These are phyloP conservation scores for Flaveria trinervia DNA, from an alignment of 129 eudicot species.

Conservation along the genomic window DNA sequence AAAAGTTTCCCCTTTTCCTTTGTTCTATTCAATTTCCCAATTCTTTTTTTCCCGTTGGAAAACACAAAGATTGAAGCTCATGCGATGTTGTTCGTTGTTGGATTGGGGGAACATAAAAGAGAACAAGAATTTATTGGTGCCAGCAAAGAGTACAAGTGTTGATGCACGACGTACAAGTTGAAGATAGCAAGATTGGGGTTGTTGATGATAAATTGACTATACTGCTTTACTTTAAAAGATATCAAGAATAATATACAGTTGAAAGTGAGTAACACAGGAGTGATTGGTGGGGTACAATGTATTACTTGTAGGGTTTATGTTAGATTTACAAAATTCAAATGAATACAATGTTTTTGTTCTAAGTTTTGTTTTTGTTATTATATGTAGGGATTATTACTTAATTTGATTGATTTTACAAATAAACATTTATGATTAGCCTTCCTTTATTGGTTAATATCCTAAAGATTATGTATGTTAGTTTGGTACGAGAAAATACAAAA, in stretches of 20 bases:
- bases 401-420: background rate
- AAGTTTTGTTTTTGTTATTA: no score
- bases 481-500: background rate
- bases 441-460: background rate
- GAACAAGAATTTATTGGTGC: slow-evolving; percentile 38
- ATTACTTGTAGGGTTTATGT: background rate
- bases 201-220: slow-evolving; percentile 27
- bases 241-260: slow-evolving; percentile 19
- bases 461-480: background rate
- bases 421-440: background rate
- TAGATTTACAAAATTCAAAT: background rate
- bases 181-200: slow-evolving; percentile 14
- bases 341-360: no score
- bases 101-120: slow-evolving; percentile 44
- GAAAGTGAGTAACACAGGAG: slow-evolving; percentile 21
- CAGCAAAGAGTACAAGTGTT: slow-evolving; percentile 36
- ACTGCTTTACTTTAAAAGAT: slow-evolving; percentile 32
- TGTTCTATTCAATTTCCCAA: slow-evolving; percentile 34
- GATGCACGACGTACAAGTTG: slow-evolving; percentile 12
- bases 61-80: slow-evolving; percentile 62
- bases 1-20: slow-evolving; percentile 43
- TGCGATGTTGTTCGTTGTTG: slow-evolving; percentile 43
- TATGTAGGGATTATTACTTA: background rate
- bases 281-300: slow-evolving; percentile 34
- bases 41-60: slow-evolving; percentile 51